Evolutionary conservation across 768 basidiomycete species (phyloP).

Genomic region (Lactarius quietus): DNA sequence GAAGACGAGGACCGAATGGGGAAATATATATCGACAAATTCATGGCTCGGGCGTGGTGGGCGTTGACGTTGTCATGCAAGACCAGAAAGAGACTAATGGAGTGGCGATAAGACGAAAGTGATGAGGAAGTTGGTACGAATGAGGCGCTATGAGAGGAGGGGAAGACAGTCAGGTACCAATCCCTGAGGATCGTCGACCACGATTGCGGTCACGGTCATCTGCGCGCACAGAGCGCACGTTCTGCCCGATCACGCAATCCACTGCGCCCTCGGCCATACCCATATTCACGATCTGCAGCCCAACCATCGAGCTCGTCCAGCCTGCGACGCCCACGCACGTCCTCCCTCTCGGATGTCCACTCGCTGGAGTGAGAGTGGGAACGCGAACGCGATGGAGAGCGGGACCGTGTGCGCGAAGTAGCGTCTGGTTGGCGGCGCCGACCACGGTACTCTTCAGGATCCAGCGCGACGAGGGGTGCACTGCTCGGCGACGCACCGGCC

Average conservation of each 20-base stretch:
- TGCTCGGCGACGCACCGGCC: constrained; percentile 19
- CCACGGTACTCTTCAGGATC: constrained; percentile 17
- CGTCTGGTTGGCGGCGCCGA: constrained; percentile 16
- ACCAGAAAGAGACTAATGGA: neutral
- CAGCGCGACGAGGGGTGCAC: constrained; percentile 4
- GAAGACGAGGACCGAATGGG: constrained; percentile 1
- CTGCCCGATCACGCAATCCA: constrained; percentile 22
- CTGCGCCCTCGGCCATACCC: constrained; percentile 25
- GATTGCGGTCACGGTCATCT: neutral
- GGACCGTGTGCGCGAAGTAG: constrained; percentile 11
- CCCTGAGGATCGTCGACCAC: neutral
- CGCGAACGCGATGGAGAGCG: constrained; percentile 12
- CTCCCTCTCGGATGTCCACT: constrained; percentile 3
- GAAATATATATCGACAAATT: constrained; percentile 12
- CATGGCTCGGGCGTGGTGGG: neutral
- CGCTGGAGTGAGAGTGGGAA: neutral
- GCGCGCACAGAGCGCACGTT: constrained; percentile 1
- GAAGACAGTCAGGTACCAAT: constrained; percentile 4
- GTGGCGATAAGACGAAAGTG: constrained; percentile 1
- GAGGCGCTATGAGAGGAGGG: neutral
- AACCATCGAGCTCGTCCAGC: constrained; percentile 21
- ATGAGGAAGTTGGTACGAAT: neutral
- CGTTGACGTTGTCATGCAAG: constrained; percentile 17
- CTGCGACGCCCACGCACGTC: constrained; percentile 20
- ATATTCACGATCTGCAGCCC: constrained; percentile 17